Percentiles rank a stretch among this genome's conserved stretches.
Conservation (phyloP, 108 stramenopile species). For the Skeletonema marinoi region DNA sequence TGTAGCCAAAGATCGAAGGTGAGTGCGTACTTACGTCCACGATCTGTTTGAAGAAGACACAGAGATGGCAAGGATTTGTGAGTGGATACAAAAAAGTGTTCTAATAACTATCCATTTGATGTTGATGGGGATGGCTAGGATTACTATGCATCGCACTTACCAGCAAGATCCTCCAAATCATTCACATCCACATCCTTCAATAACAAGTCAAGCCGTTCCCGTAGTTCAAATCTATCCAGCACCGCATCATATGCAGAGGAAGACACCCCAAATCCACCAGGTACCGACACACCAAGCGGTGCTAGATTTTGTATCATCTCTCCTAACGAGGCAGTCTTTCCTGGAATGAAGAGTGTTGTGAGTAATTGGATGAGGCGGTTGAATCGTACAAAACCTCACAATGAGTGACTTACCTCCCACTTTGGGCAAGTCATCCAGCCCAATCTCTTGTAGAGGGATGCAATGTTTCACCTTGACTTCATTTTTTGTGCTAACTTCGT, state of each 20-base stretch:
- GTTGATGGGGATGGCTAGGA: neutral
- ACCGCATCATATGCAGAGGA: constrained; percentile 36
- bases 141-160: neutral
- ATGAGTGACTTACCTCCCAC: constrained; percentile 32
- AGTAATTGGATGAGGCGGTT: neutral
- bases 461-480: constrained; percentile 23
- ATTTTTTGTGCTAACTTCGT: neutral
- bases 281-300: constrained; percentile 36
- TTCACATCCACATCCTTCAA: constrained; percentile 33
- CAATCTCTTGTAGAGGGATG: constrained; percentile 36
- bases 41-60: neutral
- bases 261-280: constrained; percentile 35
- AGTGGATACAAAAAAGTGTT: too few species aligned
- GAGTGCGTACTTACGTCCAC: neutral
- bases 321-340: constrained; percentile 49
- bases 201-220: constrained; percentile 36
- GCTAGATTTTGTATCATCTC: constrained; percentile 48
- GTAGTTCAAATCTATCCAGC: constrained; percentile 29
- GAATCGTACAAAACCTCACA: neutral
- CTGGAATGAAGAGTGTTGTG: neutral
- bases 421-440: constrained; percentile 40
- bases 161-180: constrained; percentile 38
- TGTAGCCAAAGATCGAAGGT: neutral
- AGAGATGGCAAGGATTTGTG: too few species aligned
- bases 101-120: too few species aligned